phyloP scores from a whole-genome alignment of 768 basidiomycete species.

The Cystobasidium ongulense region DNA sequence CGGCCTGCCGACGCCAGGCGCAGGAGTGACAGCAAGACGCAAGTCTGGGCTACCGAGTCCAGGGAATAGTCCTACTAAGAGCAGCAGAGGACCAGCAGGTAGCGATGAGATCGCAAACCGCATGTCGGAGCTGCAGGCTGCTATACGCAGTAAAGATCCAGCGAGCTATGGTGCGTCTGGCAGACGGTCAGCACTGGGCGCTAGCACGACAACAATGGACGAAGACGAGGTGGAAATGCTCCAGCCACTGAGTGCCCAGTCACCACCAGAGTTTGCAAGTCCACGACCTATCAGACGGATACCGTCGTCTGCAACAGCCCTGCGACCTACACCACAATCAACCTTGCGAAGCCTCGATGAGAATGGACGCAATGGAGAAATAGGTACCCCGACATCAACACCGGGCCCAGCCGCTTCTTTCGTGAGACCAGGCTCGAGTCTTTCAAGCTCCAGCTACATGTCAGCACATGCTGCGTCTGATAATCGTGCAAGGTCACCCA shows the following conservation, averaged over 20 bases:
- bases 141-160: slow-evolving; percentile 12
- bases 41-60: slow-evolving; percentile 15
- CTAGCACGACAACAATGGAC: background rate
- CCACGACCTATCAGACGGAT: slow-evolving; percentile 9
- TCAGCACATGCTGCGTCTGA: slow-evolving; percentile 10
- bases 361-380: background rate
- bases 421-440: slow-evolving; percentile 19
- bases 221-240: slow-evolving; percentile 18
- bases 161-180: slow-evolving; percentile 12
- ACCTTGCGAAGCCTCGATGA: background rate
- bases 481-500: background rate
- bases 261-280: background rate
- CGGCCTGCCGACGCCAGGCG: slow-evolving; percentile 19
- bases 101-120: slow-evolving; percentile 15
- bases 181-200: background rate
- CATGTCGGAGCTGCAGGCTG: slow-evolving; percentile 27
- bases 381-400: slow-evolving; percentile 13
- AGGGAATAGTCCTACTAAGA: background rate
- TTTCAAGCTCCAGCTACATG: slow-evolving; percentile 23
- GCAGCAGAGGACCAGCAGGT: background rate
- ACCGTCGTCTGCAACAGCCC: background rate
- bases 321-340: slow-evolving; percentile 1
- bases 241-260: background rate
- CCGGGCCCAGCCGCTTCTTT: slow-evolving; percentile 5
- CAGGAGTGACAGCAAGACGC: slow-evolving; percentile 1